phyloP scores from a whole-genome alignment of 306 rosid genomes.

The Medicago lupulina region DNA sequence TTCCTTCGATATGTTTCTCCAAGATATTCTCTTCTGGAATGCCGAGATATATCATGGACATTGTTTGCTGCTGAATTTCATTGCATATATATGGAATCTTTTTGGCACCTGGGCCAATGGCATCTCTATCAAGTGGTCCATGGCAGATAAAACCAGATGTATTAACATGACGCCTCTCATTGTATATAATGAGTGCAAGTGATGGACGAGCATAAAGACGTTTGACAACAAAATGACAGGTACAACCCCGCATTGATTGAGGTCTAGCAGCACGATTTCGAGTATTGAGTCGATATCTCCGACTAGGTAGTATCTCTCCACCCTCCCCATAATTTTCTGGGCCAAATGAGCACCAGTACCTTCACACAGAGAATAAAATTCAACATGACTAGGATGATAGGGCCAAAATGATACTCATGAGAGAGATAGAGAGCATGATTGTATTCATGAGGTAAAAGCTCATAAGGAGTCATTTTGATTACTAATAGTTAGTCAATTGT shows the following conservation, averaged over 20 bases:
- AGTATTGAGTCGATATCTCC: conserved; percentile 92
- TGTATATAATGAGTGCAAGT: conserved; percentile 76
- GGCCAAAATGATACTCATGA: too few species aligned
- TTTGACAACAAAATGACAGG: conserved; percentile 90
- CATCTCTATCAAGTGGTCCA: conserved; percentile 94
- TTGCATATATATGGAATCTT: conserved; percentile 84
- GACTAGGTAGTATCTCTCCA: conserved; percentile 85
- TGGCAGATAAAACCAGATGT: conserved; percentile 93
- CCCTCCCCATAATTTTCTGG: conserved; percentile 98
- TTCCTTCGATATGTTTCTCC: conserved; percentile 94
- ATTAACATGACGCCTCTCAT: conserved; percentile 85
- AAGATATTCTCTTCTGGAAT: conserved; percentile 93
- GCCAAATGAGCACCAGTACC: conserved; percentile 99
- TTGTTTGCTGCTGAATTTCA: conserved; percentile 95
- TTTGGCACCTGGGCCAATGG: conserved; percentile 93
- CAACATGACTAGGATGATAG: not conserved
- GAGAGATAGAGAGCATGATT: too few species aligned
- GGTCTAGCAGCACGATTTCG: conserved; percentile 99
- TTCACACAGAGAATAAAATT: conserved; percentile 41
- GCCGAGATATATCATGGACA: conserved; percentile 96
- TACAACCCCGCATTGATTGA: conserved; percentile 96
- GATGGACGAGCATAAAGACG: conserved; percentile 89
- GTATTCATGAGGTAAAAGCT: too few species aligned
- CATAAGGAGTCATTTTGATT: too few species aligned
- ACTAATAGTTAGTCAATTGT: too few species aligned